phyloP scores from a whole-genome alignment of 177 flowering plant species.

The Tripterygium wilfordii region DNA sequence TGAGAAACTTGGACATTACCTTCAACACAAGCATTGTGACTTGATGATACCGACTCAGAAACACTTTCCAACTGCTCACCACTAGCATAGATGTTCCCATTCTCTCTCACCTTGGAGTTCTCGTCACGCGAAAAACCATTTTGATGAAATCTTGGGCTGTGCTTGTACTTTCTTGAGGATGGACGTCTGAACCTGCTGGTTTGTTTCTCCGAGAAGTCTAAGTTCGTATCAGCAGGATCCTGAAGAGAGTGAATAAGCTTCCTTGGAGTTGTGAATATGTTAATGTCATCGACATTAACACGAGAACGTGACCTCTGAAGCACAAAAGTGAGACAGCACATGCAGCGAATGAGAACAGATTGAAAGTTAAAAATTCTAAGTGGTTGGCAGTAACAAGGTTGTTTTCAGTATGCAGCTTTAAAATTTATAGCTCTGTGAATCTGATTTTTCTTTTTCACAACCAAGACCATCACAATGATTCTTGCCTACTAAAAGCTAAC shows the following conservation, averaged over 20 bases:
- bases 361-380: too few relatives aligned
- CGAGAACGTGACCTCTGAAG: constrained; percentile 50
- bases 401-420: too few relatives aligned
- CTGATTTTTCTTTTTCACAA: too few relatives aligned
- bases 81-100: constrained; percentile 9
- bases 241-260: constrained; percentile 78
- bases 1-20: constrained; percentile 14
- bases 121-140: constrained; percentile 12
- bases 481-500: too few relatives aligned
- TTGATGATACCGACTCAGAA: constrained; percentile 68
- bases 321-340: constrained; percentile 8
- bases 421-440: too few relatives aligned
- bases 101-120: constrained; percentile 10
- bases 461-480: too few relatives aligned
- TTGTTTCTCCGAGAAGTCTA: constrained; percentile 34
- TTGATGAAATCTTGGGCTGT: constrained; percentile 32
- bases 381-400: too few relatives aligned
- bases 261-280: constrained; percentile 73
- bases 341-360: too few relatives aligned
- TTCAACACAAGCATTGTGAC: constrained; percentile 25
- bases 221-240: constrained; percentile 33
- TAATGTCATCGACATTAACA: constrained; percentile 45
- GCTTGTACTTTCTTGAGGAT: constrained; percentile 21
- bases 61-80: constrained; percentile 26
- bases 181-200: constrained; percentile 36